These are phyloP conservation scores for Cladobotryum protrusum DNA, from an alignment of 2,329 filamentous ascomycete species.

Conservation along the genomic window DNA sequence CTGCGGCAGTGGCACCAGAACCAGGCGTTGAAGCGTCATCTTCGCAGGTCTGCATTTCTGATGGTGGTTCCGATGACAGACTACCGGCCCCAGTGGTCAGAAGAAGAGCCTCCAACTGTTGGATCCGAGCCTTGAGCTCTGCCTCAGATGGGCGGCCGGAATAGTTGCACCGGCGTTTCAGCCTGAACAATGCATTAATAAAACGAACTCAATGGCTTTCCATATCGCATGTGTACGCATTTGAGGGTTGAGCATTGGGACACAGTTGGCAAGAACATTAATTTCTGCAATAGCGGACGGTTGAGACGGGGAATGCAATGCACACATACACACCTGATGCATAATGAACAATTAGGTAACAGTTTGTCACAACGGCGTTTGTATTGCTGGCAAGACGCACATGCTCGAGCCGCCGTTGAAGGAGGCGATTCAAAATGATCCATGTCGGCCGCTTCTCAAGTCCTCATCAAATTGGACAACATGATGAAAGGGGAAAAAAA, in stretches of 20 bases:
- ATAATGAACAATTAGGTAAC: conserved; percentile 11
- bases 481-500: not conserved
- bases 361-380: conserved; percentile 14
- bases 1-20: not conserved
- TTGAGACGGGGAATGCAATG: not conserved
- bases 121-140: conserved; percentile 9
- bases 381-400: conserved; percentile 12
- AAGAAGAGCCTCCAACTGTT: conserved; percentile 11
- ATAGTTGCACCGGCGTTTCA: conserved; percentile 9
- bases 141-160: conserved; percentile 2
- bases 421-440: not conserved
- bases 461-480: not conserved
- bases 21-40: not conserved
- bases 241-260: too few relatives aligned
- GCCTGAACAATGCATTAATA: not conserved
- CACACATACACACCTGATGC: conserved; percentile 4
- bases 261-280: not conserved
- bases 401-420: conserved; percentile 10
- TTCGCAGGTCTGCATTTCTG: not conserved
- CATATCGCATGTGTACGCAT: too few relatives aligned
- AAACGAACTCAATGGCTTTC: not conserved
- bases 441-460: not conserved
- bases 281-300: not conserved
- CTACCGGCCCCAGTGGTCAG: conserved; percentile 4
- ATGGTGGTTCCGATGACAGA: not conserved